These are phyloP conservation scores for Apophysomyces ossiformis DNA, from an alignment of 371 early-diverging fungal species.

Conservation along the genomic window DNA sequence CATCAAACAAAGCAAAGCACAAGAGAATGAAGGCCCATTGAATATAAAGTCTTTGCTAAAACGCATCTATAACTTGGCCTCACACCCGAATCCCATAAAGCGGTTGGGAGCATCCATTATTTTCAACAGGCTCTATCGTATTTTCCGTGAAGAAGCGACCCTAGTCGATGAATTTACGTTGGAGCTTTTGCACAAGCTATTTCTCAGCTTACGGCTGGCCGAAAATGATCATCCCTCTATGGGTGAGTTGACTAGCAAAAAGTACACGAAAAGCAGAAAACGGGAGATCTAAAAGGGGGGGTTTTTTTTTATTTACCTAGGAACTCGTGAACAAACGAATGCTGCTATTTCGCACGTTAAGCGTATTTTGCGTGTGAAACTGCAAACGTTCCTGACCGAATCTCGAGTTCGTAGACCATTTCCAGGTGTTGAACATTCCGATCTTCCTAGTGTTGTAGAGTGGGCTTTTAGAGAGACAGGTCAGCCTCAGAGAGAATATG, in stretches of 20 bases:
- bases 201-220: slow-evolving; percentile 64
- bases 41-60: slow-evolving; percentile 75
- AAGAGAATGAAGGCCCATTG: slow-evolving; percentile 51
- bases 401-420: slow-evolving; percentile 50
- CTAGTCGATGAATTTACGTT: slow-evolving; percentile 69
- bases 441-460: slow-evolving; percentile 50
- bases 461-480: slow-evolving; percentile 70
- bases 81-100: slow-evolving; percentile 65
- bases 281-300: background rate
- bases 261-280: background rate
- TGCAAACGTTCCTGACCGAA: slow-evolving; percentile 47
- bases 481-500: slow-evolving; percentile 59
- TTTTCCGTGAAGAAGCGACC: slow-evolving; percentile 65
- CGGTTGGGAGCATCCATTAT: slow-evolving; percentile 74
- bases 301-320: slow-evolving; percentile 12
- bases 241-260: slow-evolving; percentile 29
- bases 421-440: slow-evolving; percentile 46
- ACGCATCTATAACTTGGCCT: slow-evolving; percentile 65
- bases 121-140: slow-evolving; percentile 73
- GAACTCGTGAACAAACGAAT: slow-evolving; percentile 61
- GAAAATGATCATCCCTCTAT: slow-evolving; percentile 68
- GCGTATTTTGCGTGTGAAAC: slow-evolving; percentile 61
- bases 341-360: slow-evolving; percentile 63
- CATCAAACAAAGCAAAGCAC: slow-evolving; percentile 66
- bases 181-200: slow-evolving; percentile 72